Percentiles rank a stretch among this genome's conserved stretches.
Evolutionary conservation across 306 rosid genomes (phyloP).

Genomic region (Luffa aegyptiaca): DNA sequence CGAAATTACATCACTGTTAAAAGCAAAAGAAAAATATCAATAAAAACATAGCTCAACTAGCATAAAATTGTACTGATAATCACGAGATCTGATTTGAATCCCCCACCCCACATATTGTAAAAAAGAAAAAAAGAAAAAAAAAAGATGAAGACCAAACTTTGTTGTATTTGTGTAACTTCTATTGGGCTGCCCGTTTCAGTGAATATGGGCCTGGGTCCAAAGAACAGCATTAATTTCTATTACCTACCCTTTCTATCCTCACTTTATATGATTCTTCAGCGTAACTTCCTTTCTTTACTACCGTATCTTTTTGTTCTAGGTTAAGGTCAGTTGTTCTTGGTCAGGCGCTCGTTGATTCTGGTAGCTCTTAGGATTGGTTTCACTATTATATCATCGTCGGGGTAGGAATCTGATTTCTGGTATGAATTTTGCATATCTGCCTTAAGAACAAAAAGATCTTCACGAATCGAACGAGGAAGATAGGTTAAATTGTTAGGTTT

Average conservation of each 20-base stretch:
- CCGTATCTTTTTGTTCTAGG: too few relatives aligned
- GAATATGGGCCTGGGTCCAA: neutral
- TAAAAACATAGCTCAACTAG: too few relatives aligned
- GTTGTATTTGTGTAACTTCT: neutral
- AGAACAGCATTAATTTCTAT: neutral
- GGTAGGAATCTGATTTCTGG: neutral
- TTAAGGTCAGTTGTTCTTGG: neutral
- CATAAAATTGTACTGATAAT: too few relatives aligned
- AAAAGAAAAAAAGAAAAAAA: too few relatives aligned
- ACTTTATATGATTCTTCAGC: neutral
- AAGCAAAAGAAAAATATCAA: too few relatives aligned
- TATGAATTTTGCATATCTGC: neutral
- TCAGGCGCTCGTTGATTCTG: neutral
- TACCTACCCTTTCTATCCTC: neutral
- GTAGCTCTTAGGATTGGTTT: neutral
- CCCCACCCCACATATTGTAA: too few relatives aligned
- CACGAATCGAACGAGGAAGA: neutral
- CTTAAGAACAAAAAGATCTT: neutral
- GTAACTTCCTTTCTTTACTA: too few relatives aligned
- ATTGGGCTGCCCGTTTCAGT: neutral
- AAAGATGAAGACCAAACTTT: too few relatives aligned
- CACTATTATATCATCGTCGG: neutral
- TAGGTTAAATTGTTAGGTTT: neutral
- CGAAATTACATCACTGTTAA: too few relatives aligned
- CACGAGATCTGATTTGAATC: too few relatives aligned